Percentiles rank a stretch among this genome's conserved stretches.
Conservation (phyloP, 495 filamentous ascomycete genomes). For the Evansstolkia leycettana region DNA sequence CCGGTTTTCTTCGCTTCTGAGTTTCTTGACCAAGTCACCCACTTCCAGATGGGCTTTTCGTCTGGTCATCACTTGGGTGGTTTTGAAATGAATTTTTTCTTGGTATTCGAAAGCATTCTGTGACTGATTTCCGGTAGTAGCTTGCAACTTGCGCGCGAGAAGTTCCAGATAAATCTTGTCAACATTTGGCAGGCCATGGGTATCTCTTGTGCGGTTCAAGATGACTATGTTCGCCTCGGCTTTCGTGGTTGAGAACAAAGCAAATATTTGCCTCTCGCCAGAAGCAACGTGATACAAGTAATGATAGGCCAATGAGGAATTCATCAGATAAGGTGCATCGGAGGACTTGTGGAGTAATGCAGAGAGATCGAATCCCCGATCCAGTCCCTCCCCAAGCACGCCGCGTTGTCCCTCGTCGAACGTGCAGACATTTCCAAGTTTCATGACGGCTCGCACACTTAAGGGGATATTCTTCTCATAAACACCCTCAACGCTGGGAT, state of each 20-base stretch:
- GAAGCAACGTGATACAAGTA: constrained; percentile 87
- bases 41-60: constrained; percentile 82
- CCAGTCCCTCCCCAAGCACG: constrained; percentile 83
- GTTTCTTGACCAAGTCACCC: constrained; percentile 72
- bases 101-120: constrained; percentile 77
- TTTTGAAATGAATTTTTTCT: constrained; percentile 75
- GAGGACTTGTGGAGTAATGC: constrained; percentile 53
- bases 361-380: constrained; percentile 84
- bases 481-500: constrained; percentile 89
- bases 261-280: constrained; percentile 87
- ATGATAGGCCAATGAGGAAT: constrained; percentile 61
- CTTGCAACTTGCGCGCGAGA: constrained; percentile 49
- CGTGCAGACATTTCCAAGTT: constrained; percentile 86
- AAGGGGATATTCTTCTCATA: constrained; percentile 90
- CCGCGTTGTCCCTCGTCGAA: constrained; percentile 86
- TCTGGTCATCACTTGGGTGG: constrained; percentile 73
- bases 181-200: constrained; percentile 78
- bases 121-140: constrained; percentile 53
- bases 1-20: constrained; percentile 68
- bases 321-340: constrained; percentile 58
- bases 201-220: constrained; percentile 63
- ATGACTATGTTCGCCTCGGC: constrained; percentile 76
- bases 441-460: constrained; percentile 69
- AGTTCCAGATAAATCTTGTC: constrained; percentile 83
- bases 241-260: constrained; percentile 73